These are phyloP conservation scores for Ganoderma lingzhi DNA, from an alignment of 1,284 basidiomycete species.

Conservation along the genomic window DNA sequence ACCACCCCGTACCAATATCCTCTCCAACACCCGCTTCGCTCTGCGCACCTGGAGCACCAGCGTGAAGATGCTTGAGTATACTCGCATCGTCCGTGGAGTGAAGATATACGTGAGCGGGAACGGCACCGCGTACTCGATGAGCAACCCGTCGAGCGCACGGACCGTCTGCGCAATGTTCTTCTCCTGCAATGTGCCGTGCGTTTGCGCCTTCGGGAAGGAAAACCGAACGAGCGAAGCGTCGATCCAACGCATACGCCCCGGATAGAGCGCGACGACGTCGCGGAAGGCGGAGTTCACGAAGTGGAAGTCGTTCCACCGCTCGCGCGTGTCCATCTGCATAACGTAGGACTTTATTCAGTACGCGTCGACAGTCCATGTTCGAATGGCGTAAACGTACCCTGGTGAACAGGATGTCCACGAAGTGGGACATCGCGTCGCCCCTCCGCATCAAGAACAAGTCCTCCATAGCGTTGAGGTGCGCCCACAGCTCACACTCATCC, in stretches of 20 bases:
- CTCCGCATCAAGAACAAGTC: slow-evolving; percentile 77
- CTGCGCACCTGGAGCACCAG: slow-evolving; percentile 80
- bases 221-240: slow-evolving; percentile 79
- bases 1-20: slow-evolving; percentile 66
- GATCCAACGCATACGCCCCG: slow-evolving; percentile 60
- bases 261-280: slow-evolving; percentile 63
- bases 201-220: slow-evolving; percentile 50
- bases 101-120: slow-evolving; percentile 87
- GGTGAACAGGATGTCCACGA: slow-evolving; percentile 73
- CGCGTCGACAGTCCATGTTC: background rate
- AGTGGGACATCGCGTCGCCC: slow-evolving; percentile 78
- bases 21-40: slow-evolving; percentile 75
- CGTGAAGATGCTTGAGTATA: slow-evolving; percentile 78
- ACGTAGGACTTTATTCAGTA: background rate
- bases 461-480: slow-evolving; percentile 77
- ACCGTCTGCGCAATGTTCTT: slow-evolving; percentile 57
- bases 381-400: slow-evolving; percentile 56
- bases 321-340: slow-evolving; percentile 71
- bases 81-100: slow-evolving; percentile 61
- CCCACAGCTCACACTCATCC: slow-evolving; percentile 75
- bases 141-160: slow-evolving; percentile 69
- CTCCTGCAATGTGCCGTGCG: slow-evolving; percentile 47
- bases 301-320: slow-evolving; percentile 85
- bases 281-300: slow-evolving; percentile 81
- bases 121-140: slow-evolving; percentile 79